Percentiles rank a stretch among this genome's conserved stretches.
Evolutionary conservation across 192 early-diverging fungal species (phyloP).

Genomic region (Kappamyces sp.): DNA sequence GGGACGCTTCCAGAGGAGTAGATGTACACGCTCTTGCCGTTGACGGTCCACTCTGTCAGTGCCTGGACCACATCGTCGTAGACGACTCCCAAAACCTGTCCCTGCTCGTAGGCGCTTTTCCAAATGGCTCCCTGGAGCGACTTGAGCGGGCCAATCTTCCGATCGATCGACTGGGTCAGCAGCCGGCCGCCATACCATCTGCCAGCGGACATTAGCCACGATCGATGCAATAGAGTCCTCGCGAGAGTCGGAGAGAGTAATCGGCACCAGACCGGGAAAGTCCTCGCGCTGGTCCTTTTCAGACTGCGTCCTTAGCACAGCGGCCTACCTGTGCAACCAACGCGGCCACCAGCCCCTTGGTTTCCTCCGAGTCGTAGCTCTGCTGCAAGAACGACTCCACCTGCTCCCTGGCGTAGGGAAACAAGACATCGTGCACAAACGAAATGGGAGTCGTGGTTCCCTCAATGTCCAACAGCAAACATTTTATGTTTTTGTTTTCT

Average conservation of each 20-base stretch:
- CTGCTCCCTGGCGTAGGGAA: conserved; percentile 73
- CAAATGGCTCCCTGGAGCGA: conserved; percentile 94
- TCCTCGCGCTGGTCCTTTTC: conserved; percentile 22
- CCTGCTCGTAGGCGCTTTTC: conserved; percentile 73
- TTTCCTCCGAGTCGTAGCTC: conserved; percentile 40
- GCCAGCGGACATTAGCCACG: conserved; percentile 70
- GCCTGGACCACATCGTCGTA: conserved; percentile 82
- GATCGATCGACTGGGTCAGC: too few relatives aligned
- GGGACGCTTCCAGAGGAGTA: conserved; percentile 97
- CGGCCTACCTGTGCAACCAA: conserved; percentile 43
- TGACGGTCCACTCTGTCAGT: conserved; percentile 61
- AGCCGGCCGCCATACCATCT: too few relatives aligned
- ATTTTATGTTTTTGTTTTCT: too few relatives aligned
- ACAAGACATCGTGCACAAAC: conserved; percentile 91
- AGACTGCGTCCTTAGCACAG: conserved; percentile 1
- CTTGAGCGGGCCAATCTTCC: conserved; percentile 87
- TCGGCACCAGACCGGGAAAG: conserved; percentile 18
- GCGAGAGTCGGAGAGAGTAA: background rate
- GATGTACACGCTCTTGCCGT: conserved; percentile 70
- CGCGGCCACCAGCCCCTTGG: conserved; percentile 40
- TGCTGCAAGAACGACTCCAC: conserved; percentile 60
- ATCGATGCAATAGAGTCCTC: conserved; percentile 46
- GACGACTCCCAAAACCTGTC: conserved; percentile 69
- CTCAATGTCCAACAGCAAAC: conserved; percentile 90
- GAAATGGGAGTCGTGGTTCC: conserved; percentile 94